These are phyloP conservation scores for Cicer bijugum DNA, from an alignment of 306 rosid genomes.

Conservation along the genomic window DNA sequence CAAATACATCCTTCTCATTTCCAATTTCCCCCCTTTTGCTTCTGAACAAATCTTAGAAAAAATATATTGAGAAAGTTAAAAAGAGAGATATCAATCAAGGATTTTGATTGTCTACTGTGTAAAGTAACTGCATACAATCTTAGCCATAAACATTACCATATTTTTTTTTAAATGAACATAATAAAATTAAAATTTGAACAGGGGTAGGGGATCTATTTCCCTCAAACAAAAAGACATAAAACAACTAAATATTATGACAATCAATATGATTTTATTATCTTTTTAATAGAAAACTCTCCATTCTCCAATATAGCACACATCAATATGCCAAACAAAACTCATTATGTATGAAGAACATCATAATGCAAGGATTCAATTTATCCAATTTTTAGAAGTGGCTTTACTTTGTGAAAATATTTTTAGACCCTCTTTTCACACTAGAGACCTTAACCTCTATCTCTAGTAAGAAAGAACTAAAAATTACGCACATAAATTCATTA, in stretches of 20 bases:
- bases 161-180: not conserved
- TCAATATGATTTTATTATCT: not conserved
- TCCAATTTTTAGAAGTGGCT: not conserved
- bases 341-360: not conserved
- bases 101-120: not conserved
- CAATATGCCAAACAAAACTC: not conserved
- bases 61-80: not conserved
- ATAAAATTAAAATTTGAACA: too few species aligned
- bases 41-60: not conserved
- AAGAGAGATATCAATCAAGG: not conserved
- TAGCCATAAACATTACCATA: not conserved
- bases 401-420: too few species aligned
- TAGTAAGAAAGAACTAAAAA: not conserved
- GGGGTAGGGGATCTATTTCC: not conserved
- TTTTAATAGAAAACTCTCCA: conserved; percentile 2
- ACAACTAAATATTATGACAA: conserved; percentile 13
- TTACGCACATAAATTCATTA: not conserved
- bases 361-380: not conserved
- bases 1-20: too few species aligned
- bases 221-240: conserved; percentile 12
- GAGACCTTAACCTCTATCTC: not conserved
- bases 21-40: too few species aligned
- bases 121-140: not conserved
- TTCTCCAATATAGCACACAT: not conserved
- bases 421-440: not conserved